These are phyloP conservation scores for Pisolithus tinctorius DNA, from an alignment of 768 basidiomycete species.

Conservation along the genomic window DNA sequence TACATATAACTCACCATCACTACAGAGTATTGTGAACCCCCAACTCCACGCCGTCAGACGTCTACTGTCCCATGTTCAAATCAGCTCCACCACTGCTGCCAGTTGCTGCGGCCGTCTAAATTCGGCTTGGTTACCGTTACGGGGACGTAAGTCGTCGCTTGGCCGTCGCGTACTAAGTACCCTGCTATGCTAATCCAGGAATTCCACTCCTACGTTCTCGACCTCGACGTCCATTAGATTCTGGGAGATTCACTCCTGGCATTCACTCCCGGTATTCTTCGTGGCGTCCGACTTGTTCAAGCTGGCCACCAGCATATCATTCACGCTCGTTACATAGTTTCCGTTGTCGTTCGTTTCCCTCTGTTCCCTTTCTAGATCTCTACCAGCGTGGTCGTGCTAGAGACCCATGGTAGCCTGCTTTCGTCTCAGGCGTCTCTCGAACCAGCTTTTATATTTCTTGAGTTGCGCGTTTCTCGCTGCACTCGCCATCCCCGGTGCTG, in stretches of 20 bases:
- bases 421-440: slow-evolving; percentile 4
- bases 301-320: not conserved
- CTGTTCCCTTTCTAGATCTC: not conserved
- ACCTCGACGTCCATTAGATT: slow-evolving; percentile 1
- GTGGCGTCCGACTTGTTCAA: not conserved
- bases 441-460: slow-evolving; percentile 11
- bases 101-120: not conserved
- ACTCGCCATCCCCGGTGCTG: slow-evolving; percentile 4
- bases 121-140: not conserved
- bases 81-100: not conserved
- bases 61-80: no score
- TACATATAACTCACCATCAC: no score
- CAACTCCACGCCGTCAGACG: no score
- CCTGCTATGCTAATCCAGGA: not conserved
- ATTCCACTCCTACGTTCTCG: not conserved
- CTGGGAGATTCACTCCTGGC: not conserved
- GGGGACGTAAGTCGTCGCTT: slow-evolving; percentile 1
- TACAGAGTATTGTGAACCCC: no score
- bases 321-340: slow-evolving; percentile 10
- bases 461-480: slow-evolving; percentile 10
- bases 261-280: not conserved
- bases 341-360: slow-evolving; percentile 7
- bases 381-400: slow-evolving; percentile 9
- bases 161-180: not conserved
- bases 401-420: slow-evolving; percentile 22